Evolutionary conservation across 257 asterid genomes (phyloP), one percentile per base, ranked within the genome.

Genomic region (Scutellaria galericulata): DNA sequence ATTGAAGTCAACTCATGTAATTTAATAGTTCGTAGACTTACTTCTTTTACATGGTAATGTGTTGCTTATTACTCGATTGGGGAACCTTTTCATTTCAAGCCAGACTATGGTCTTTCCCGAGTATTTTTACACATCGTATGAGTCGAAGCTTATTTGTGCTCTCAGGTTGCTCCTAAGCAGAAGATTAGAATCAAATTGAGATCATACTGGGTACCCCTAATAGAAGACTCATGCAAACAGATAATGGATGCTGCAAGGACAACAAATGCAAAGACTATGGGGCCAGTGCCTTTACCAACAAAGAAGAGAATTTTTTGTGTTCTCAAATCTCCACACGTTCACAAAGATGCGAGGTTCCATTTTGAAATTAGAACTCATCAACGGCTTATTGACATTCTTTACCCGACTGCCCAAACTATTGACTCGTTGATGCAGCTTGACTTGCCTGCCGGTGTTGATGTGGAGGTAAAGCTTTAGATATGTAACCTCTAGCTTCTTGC

Each of bases 391-490:
- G 98, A 95, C 84, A 95, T 92, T 63, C 92, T 91, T 15, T 86
- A 88, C 81, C 99, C 99, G 0, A 95, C 98, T 47, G 99, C 99
- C 53, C 99, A 92, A 83, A 92, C 98, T 9, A 95, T 92, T 18
- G 99, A 95, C 82, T 89, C 96, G 3, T 82, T 95, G 84, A 95
- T 95, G 99, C 96, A 89, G 75, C 96, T 94, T 3, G 97, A 91
- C 81, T 82, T 94, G 84, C 98, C 97, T 54, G 96, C 96, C 41
- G 98, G 98, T 2, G 98, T 94, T 24, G 98, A 94, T 51, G 98
- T 93, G n/a, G 98, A 93, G 89, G 98, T 93, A 66, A 89, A 93
- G 91, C 97, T 93, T 51, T 93, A 83, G 90, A 60, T 56, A 1
- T 56, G 61, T 68, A 52, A 75, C 24, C 48, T 64, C 40, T 63